Evolutionary conservation across 2,329 filamentous ascomycete species (phyloP), one percentile per base, ranked within the genome.

Genomic region (Ophiobolus disseminans): DNA sequence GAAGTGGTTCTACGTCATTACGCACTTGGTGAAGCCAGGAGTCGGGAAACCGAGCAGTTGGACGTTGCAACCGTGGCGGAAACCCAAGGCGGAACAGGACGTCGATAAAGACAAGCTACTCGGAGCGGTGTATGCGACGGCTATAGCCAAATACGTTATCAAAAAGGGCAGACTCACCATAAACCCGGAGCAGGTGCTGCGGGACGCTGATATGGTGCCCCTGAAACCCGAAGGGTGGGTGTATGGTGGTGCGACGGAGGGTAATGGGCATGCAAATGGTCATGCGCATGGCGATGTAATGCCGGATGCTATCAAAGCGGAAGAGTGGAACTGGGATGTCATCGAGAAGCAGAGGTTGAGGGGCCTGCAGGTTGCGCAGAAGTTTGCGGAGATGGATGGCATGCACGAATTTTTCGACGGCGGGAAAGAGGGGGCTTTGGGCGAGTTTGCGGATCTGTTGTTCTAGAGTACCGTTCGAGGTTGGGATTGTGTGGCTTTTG

Each of bases 151-250:
- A 40, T 81, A 81, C 53, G 78, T 80, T 2, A 74, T 79, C 50
- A 81, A 81, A 64, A 75, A 75, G 53, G 78, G 78, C 1, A 80
- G 93, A 19, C 79, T 94, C 63, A 97, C 93, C 0, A 84, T 97
- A 3, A 85, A 92, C 57, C 92, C 94, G 0, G 88, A 91, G 59
- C 80, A 89, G 37, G 79, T 93, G 6, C 78, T 97, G 20, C 79
- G 83, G 34, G 82, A 86, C 26, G 87, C 87, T 40, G 85, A 86
- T 1, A 77, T 97, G 68, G 76, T 97, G 40, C 94, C 94, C 0
- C 76, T 82, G 48, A 81, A 86, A 38, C 90, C 91, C 0, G 85
- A 82, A 9, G 87, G 86, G 2, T 70, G 67, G 67, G 57, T 65
- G 1, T 71, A 65, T 32, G 50, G 57, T 10, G 45, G 32, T 2